Conservation (phyloP, 2,329 filamentous ascomycete species). For the Claviceps sp. region DNA sequence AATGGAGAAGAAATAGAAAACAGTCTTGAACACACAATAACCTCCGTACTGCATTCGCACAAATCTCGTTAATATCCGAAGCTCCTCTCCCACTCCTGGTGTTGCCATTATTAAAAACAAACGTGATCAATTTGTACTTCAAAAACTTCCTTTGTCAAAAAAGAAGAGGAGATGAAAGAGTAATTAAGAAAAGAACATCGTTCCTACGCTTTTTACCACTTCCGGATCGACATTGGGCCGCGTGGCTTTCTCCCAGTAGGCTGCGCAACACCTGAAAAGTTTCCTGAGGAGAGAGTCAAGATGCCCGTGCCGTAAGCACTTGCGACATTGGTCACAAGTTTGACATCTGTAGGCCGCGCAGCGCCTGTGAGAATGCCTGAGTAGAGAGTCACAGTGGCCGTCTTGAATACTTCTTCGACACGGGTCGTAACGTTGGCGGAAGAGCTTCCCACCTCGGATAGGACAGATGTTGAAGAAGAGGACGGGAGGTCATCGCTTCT, state of each 20-base stretch:
- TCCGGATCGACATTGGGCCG: neutral
- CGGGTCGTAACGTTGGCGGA: slow-evolving; percentile 15
- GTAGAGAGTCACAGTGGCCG: slow-evolving; percentile 19
- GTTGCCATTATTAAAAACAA: no score
- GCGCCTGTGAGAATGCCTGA: neutral
- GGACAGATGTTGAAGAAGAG: neutral
- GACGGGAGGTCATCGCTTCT: neutral
- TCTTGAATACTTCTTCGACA: slow-evolving; percentile 23
- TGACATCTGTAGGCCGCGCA: slow-evolving; percentile 3
- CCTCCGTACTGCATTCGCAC: slow-evolving; percentile 2
- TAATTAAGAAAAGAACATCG: neutral
- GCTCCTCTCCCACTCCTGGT: no score
- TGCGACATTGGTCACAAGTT: slow-evolving; percentile 17
- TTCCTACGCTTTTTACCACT: neutral
- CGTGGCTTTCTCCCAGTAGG: slow-evolving; percentile 1
- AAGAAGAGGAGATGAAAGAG: no score
- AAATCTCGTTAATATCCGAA: neutral
- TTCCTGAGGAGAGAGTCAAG: slow-evolving; percentile 13
- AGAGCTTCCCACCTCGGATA: slow-evolving; percentile 12
- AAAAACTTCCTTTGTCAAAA: no score
- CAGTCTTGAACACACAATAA: neutral
- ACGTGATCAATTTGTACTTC: no score
- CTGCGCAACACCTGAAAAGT: neutral
- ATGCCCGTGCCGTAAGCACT: slow-evolving; percentile 24
- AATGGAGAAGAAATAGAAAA: neutral